Conservation (phyloP, 2,329 filamentous ascomycete species). For the Didymella pomorum region DNA sequence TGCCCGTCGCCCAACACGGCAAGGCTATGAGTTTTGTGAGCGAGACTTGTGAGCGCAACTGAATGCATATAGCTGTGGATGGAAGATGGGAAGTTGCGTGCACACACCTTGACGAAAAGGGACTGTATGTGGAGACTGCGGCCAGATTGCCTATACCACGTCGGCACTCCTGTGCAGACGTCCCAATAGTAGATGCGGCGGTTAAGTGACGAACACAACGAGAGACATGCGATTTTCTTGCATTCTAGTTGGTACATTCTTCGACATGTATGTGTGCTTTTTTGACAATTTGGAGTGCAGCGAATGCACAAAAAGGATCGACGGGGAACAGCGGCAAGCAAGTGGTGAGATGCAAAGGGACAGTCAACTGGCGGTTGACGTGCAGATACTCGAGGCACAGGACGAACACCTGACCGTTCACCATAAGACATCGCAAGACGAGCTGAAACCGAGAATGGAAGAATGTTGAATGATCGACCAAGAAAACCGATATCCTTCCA, state of each 20-base stretch:
- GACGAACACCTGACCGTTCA: slow-evolving; percentile 11
- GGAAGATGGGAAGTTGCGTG: neutral
- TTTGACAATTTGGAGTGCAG: slow-evolving; percentile 13
- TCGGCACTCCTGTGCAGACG: too few relatives aligned
- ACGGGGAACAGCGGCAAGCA: slow-evolving; percentile 7
- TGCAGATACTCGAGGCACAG: neutral
- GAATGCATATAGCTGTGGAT: neutral
- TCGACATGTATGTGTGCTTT: slow-evolving; percentile 17
- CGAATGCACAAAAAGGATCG: slow-evolving; percentile 7
- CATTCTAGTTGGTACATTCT: slow-evolving; percentile 14
- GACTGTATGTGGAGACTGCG: neutral
- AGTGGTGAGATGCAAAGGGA: slow-evolving; percentile 11
- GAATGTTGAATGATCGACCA: slow-evolving; percentile 22
- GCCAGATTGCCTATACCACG: neutral
- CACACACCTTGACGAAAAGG: neutral
- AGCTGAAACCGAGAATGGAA: slow-evolving; percentile 16
- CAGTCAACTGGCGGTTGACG: neutral
- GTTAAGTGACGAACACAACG: neutral
- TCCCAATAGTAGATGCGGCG: neutral
- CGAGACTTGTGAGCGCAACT: neutral
- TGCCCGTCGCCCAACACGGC: neutral
- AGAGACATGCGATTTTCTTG: neutral
- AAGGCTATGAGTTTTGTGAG: neutral
- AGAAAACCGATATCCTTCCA: slow-evolving; percentile 23
- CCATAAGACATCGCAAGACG: slow-evolving; percentile 15